These are phyloP conservation scores for Benincasa hispida DNA, from an alignment of 306 rosid species.

Conservation along the genomic window DNA sequence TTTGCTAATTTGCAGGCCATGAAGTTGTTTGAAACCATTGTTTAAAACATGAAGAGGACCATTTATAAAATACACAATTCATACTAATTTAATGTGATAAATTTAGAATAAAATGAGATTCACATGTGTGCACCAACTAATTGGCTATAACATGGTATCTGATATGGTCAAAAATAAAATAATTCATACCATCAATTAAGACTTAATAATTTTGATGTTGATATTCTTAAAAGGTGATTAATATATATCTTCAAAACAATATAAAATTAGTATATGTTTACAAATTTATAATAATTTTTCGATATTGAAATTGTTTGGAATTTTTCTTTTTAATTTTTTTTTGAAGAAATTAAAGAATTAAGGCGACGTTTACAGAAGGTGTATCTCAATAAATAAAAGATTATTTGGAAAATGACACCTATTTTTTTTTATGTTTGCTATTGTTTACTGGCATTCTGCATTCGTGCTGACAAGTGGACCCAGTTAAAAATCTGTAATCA, in stretches of 20 bases:
- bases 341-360: too few species aligned
- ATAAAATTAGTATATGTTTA: not conserved
- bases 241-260: not conserved
- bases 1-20: too few species aligned
- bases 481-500: too few species aligned
- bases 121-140: not conserved
- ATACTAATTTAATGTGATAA: not conserved
- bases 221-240: not conserved
- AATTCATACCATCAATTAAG: not conserved
- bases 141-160: too few species aligned
- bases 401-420: too few species aligned
- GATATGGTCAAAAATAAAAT: not conserved
- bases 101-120: not conserved
- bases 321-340: not conserved
- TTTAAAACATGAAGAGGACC: too few species aligned
- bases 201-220: not conserved
- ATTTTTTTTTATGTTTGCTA: too few species aligned
- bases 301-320: not conserved
- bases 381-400: too few species aligned
- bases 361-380: too few species aligned
- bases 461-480: too few species aligned
- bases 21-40: too few species aligned
- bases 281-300: not conserved
- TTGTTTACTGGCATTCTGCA: too few species aligned
- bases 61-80: not conserved